A percentile compares a stretch with the other conserved stretches of the same genome.
Conservation (phyloP, 805 yeast species). For the Nakazawaea ernobii region DNA sequence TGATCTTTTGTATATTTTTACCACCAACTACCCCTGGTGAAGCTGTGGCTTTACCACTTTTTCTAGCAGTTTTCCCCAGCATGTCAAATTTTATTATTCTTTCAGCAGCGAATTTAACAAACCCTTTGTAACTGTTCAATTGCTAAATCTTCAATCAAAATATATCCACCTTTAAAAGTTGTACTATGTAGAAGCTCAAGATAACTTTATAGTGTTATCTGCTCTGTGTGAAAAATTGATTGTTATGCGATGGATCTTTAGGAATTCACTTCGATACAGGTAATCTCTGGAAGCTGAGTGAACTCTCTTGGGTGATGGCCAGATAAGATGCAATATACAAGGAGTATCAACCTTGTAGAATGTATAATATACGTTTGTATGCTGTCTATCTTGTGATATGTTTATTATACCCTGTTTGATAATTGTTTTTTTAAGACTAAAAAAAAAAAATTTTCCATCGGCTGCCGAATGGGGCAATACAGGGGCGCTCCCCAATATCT, state of each 20-base stretch:
- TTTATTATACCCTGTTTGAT: too few species aligned
- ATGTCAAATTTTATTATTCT: neutral
- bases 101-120: neutral
- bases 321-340: too few species aligned
- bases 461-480: neutral
- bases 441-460: neutral
- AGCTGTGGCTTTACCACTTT: slow-evolving; percentile 16
- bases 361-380: too few species aligned
- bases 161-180: too few species aligned
- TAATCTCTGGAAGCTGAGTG: too few species aligned
- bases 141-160: too few species aligned
- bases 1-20: slow-evolving; percentile 19
- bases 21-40: slow-evolving; percentile 10
- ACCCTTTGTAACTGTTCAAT: neutral
- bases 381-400: too few species aligned
- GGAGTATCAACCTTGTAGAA: too few species aligned
- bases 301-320: too few species aligned
- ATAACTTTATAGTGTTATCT: slow-evolving; percentile 2
- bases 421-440: neutral
- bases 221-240: neutral
- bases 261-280: too few species aligned
- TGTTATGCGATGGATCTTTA: neutral
- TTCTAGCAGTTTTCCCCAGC: slow-evolving; percentile 27
- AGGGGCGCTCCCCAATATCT: too few species aligned
- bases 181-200: too few species aligned